phyloP scores from a whole-genome alignment of 768 basidiomycete species.

The Boletus rubescentipes region DNA sequence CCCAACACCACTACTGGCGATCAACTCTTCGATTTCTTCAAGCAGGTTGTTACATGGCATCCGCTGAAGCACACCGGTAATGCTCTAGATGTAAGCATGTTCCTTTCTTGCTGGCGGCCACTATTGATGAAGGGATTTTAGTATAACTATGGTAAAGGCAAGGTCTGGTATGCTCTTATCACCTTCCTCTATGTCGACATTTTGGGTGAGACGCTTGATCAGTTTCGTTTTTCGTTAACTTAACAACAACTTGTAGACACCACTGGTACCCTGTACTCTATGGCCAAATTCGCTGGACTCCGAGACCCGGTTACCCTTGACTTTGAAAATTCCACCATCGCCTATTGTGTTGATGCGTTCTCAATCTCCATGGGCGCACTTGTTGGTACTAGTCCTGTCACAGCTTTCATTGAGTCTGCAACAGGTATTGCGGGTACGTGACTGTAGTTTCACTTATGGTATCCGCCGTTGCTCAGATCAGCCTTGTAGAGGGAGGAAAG shows the following conservation, averaged over 20 bases:
- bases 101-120: not conserved
- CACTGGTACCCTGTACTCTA: constrained; percentile 79
- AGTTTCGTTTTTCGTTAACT: not conserved
- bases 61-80: constrained; percentile 61
- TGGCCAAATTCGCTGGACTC: constrained; percentile 90
- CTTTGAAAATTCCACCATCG: constrained; percentile 80
- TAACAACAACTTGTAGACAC: constrained; percentile 29
- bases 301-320: constrained; percentile 82
- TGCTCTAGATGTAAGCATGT: constrained; percentile 56
- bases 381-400: constrained; percentile 78
- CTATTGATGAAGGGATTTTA: constrained; percentile 25
- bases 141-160: constrained; percentile 59
- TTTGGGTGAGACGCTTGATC: constrained; percentile 48
- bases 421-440: constrained; percentile 70
- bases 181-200: constrained; percentile 92
- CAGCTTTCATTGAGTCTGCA: constrained; percentile 80
- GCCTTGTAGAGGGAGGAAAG: constrained; percentile 71
- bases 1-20: constrained; percentile 70
- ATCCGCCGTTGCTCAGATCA: constrained; percentile 5
- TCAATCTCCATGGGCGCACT: constrained; percentile 80
- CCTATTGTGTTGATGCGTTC: constrained; percentile 83
- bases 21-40: constrained; percentile 79
- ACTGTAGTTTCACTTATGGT: constrained; percentile 12
- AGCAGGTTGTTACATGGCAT: constrained; percentile 77
- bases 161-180: constrained; percentile 83